Evolutionary conservation across 2,329 filamentous ascomycete genomes (phyloP).

Genomic region (Fusarium sp.): DNA sequence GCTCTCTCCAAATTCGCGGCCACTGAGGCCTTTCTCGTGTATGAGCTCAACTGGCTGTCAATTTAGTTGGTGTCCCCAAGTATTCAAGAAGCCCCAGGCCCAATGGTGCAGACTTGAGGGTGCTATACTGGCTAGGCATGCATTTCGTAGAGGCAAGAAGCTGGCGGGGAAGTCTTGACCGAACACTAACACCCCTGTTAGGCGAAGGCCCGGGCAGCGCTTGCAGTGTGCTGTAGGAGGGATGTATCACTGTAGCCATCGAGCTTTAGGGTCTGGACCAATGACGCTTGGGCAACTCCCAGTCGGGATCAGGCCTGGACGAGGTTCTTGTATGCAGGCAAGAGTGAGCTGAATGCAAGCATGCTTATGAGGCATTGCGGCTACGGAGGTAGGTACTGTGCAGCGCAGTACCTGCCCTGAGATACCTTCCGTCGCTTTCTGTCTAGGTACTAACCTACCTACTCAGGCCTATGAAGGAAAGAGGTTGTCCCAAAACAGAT

Average conservation of each 20-base stretch:
- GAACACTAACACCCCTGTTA: constrained; percentile 10
- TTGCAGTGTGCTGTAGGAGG: constrained; percentile 34
- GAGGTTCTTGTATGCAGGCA: constrained; percentile 11
- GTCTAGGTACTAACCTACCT: neutral
- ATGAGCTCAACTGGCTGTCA: constrained; percentile 3
- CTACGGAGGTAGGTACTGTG: neutral
- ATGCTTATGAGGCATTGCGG: neutral
- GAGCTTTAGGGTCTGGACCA: constrained; percentile 25
- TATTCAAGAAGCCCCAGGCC: constrained; percentile 22
- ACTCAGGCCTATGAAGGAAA: constrained; percentile 24
- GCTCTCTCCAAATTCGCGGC: neutral
- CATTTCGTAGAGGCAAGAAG: neutral
- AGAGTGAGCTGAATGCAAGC: constrained; percentile 25
- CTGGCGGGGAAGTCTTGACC: constrained; percentile 6
- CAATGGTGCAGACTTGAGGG: constrained; percentile 20
- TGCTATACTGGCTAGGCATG: constrained; percentile 14
- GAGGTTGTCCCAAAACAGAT: constrained; percentile 36
- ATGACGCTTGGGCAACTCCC: constrained; percentile 13
- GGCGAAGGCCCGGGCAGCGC: constrained; percentile 20
- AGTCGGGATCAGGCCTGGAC: constrained; percentile 11
- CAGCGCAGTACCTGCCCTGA: constrained; percentile 14
- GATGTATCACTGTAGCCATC: constrained; percentile 28
- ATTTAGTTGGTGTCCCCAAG: constrained; percentile 23
- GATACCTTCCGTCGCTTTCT: constrained; percentile 10
- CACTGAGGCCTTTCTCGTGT: constrained; percentile 13